These are phyloP conservation scores for Solanum ossicruentum DNA, from an alignment of 257 asterid species.

Conservation along the genomic window DNA sequence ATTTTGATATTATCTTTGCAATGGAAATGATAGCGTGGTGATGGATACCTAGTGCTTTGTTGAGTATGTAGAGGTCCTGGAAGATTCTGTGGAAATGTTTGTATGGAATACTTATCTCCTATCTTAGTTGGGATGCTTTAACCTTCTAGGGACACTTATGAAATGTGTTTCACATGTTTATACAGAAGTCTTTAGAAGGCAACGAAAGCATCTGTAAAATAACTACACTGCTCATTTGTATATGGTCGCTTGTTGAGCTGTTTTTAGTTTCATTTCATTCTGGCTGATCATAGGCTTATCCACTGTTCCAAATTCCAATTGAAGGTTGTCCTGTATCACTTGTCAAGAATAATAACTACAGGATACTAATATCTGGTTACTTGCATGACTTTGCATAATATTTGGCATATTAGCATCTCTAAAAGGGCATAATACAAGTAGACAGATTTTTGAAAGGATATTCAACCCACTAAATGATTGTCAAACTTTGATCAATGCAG, in stretches of 20 bases:
- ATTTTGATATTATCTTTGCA: not conserved
- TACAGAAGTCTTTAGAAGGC: not conserved
- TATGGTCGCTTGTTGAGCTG: not conserved
- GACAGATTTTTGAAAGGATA: not conserved
- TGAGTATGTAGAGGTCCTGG: not conserved
- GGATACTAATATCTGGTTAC: not conserved
- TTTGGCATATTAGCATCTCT: not conserved
- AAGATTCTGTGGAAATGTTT: not conserved
- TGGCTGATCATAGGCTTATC: not conserved
- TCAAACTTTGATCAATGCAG: constrained; percentile 19
- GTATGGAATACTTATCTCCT: not conserved
- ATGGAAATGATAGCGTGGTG: not conserved
- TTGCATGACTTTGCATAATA: not conserved
- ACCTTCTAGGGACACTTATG: not conserved
- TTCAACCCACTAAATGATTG: not conserved
- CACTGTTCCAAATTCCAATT: not conserved
- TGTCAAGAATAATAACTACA: not conserved
- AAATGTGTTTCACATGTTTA: not conserved
- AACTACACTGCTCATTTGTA: not conserved
- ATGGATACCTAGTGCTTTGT: not conserved
- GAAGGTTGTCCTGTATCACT: not conserved
- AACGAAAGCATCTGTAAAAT: not conserved
- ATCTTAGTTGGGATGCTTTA: not conserved
- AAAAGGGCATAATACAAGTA: not conserved
- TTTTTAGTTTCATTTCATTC: not conserved